Conservation (phyloP, 352 stramenopile species). For the Globisporangium recalcitrans region DNA sequence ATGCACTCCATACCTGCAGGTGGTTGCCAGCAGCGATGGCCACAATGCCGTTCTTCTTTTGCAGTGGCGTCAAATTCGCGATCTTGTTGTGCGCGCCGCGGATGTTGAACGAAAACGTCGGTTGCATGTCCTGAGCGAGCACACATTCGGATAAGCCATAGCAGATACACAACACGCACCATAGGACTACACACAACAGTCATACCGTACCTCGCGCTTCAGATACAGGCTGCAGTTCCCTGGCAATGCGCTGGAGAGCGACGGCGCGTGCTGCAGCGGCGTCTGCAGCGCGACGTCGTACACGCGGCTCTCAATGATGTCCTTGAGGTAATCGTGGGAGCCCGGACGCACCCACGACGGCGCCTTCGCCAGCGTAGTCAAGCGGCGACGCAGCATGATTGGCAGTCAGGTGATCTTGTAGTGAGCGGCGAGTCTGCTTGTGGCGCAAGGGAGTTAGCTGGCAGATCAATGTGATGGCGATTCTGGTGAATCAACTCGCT, state of each 20-base stretch:
- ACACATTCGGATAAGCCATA: neutral
- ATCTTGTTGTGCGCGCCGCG: constrained; percentile 99
- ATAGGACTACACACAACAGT: neutral
- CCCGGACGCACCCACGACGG: constrained; percentile 60
- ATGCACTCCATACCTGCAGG: constrained; percentile 66
- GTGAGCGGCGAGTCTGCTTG: neutral
- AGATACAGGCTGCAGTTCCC: constrained; percentile 71
- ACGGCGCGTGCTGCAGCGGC: constrained; percentile 51
- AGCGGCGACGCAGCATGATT: constrained; percentile 35
- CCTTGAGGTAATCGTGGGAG: constrained; percentile 70
- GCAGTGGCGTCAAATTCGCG: constrained; percentile 80
- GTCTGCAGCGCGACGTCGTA: constrained; percentile 82
- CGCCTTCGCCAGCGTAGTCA: constrained; percentile 26
- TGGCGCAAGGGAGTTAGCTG: neutral
- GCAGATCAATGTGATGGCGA: neutral
- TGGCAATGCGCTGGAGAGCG: constrained; percentile 49
- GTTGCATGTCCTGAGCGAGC: constrained; percentile 89
- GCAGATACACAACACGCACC: neutral
- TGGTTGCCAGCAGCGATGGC: constrained; percentile 92
- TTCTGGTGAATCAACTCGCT: no score
- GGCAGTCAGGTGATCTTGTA: neutral
- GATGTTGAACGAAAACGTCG: constrained; percentile 98
- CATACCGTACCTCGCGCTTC: constrained; percentile 87
- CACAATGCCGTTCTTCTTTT: constrained; percentile 80
- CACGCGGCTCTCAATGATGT: constrained; percentile 76